A percentile compares a stretch with the other conserved stretches of the same genome.
These are phyloP conservation scores for Tricholoma sp. DNA, from an alignment of 768 basidiomycete genomes.

Conservation along the genomic window DNA sequence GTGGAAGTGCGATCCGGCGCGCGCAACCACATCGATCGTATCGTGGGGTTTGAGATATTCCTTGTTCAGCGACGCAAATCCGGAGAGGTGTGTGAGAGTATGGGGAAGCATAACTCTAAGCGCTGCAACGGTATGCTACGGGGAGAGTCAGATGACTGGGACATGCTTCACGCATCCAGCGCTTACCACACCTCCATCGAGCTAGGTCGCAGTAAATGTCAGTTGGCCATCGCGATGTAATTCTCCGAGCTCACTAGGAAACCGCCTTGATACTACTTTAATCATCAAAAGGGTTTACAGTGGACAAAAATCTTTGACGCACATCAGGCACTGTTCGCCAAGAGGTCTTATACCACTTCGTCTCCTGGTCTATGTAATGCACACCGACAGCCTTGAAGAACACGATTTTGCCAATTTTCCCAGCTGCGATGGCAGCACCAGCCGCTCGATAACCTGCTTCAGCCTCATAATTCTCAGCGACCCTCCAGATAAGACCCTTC, in stretches of 20 bases:
- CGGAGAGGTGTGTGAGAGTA: constrained; percentile 51
- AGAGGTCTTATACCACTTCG: constrained; percentile 75
- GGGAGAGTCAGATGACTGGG: constrained; percentile 3
- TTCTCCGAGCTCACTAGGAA: constrained; percentile 56
- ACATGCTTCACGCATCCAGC: background rate
- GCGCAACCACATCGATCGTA: constrained; percentile 59
- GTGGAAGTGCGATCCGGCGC: constrained; percentile 45
- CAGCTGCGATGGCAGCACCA: constrained; percentile 43
- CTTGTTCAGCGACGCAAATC: constrained; percentile 63
- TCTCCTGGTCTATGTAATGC: constrained; percentile 51
- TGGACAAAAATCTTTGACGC: constrained; percentile 21
- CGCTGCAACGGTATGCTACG: constrained; percentile 61
- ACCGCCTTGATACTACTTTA: constrained; percentile 65
- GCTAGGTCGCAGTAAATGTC: constrained; percentile 29
- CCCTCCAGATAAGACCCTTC: constrained; percentile 54
- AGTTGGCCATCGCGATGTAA: constrained; percentile 3
- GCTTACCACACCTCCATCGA: constrained; percentile 74
- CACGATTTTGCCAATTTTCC: constrained; percentile 67
- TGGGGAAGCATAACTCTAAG: constrained; percentile 55
- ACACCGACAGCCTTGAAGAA: constrained; percentile 58
- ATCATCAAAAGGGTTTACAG: constrained; percentile 1
- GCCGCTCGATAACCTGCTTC: constrained; percentile 54
- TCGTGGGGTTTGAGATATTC: constrained; percentile 74
- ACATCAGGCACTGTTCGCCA: constrained; percentile 84
- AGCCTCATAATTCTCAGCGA: constrained; percentile 43